Percentiles rank a stretch among this genome's conserved stretches.
phyloP scores from a whole-genome alignment of 139 green algal species.

The Ulvella scutata region DNA sequence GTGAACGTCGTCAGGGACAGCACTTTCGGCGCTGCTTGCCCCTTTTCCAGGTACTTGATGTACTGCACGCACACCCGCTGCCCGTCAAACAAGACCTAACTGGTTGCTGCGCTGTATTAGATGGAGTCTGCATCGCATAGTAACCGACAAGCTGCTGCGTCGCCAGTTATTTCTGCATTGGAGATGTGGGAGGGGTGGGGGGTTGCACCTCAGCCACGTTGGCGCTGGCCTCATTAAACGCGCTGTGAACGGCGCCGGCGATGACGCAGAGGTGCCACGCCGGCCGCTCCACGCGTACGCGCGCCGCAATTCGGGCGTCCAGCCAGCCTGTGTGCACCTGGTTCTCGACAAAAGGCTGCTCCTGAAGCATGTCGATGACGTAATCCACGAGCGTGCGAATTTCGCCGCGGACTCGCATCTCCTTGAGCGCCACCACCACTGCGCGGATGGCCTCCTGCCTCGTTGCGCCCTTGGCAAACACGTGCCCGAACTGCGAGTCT shows the following conservation, averaged over 20 bases:
- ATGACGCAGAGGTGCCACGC: slow-evolving; percentile 87
- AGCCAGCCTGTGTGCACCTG: slow-evolving; percentile 91
- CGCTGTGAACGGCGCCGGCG: slow-evolving; percentile 36
- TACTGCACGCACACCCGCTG: no score
- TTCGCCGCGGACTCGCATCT: slow-evolving; percentile 87
- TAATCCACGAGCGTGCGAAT: slow-evolving; percentile 68
- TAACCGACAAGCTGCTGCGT: no score
- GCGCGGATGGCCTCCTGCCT: slow-evolving; percentile 63
- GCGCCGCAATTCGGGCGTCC: slow-evolving; percentile 76
- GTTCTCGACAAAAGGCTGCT: slow-evolving; percentile 52
- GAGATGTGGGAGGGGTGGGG: background rate
- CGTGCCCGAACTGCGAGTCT: slow-evolving; percentile 94
- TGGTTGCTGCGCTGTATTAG: no score
- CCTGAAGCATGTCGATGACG: slow-evolving; percentile 63
- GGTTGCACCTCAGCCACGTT: background rate
- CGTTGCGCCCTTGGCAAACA: slow-evolving; percentile 82
- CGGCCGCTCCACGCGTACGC: slow-evolving; percentile 47
- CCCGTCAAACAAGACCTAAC: no score
- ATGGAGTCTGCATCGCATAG: no score
- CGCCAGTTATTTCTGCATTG: no score
- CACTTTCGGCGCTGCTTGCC: slow-evolving; percentile 52
- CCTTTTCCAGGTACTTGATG: slow-evolving; percentile 61
- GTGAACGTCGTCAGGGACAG: slow-evolving; percentile 41
- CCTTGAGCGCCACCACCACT: slow-evolving; percentile 88
- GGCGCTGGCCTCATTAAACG: background rate